phyloP scores from a whole-genome alignment of 2,329 filamentous ascomycete genomes.

The Curvularia lunata region DNA sequence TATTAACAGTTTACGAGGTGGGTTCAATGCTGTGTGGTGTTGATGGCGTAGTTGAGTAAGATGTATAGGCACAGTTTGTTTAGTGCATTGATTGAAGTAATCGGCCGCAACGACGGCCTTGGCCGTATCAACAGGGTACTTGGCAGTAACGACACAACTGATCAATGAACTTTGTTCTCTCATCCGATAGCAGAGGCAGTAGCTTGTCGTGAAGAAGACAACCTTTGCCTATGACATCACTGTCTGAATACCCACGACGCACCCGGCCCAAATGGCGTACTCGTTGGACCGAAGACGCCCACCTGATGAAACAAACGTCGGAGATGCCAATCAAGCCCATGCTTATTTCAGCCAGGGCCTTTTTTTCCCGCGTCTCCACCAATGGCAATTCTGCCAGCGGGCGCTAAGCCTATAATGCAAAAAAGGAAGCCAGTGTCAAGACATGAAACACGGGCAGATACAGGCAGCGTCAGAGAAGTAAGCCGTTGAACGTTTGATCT shows the following conservation, averaged over 20 bases:
- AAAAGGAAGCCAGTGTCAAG: background rate
- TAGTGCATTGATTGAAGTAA: no score
- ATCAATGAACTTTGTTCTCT: no score
- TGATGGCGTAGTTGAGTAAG: no score
- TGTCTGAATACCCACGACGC: background rate
- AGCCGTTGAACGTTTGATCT: background rate
- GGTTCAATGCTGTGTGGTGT: no score
- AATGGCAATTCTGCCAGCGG: background rate
- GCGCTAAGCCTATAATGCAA: background rate
- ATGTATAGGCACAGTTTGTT: no score
- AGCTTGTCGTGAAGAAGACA: background rate
- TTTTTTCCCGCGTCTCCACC: no score
- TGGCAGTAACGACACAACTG: no score
- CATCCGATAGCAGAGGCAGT: background rate
- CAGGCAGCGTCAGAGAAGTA: background rate
- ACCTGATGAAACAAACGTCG: background rate
- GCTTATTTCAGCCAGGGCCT: no score
- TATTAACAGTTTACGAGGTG: background rate
- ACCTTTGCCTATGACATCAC: background rate
- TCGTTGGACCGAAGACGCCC: background rate
- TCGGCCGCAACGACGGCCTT: background rate
- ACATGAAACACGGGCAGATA: background rate
- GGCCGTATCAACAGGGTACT: no score
- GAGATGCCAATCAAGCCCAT: background rate
- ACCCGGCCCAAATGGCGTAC: no score